Evolutionary conservation across 1,284 basidiomycete species (phyloP), one percentile per base, ranked within the genome.

Genomic region (Puccinia polysora): DNA sequence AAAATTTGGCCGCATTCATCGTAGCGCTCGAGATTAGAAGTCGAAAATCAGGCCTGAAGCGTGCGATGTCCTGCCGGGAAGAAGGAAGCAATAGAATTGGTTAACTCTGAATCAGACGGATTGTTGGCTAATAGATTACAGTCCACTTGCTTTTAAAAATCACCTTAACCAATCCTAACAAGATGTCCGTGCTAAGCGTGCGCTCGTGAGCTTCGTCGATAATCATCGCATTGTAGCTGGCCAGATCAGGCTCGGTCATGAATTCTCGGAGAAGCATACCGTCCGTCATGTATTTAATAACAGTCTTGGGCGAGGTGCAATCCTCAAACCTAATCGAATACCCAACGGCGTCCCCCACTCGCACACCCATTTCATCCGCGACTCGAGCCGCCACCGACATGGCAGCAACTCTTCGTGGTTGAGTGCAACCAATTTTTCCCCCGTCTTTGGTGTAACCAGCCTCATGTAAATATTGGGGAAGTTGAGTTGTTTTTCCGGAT

Each of bases 311-410:
- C 81, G 91, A 95, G 10, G 96, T 98, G 81, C 93, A 96, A 80
- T 99, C 95, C 81, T 98, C 96, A 82, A 99, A 99, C 40, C 96
- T 91, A 77, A 99, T 98, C 36, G 91, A 93, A 81, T 98, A 99
- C 15, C 96, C 96, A 74, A 97, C 95, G 81, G 97, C 94, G 76
- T 94, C 89, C 2, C 96, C 96, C 25, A 99, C 87, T 78, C 96
- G 89, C 4, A 88, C 89, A 4, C 94, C 96, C 88, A 98, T 92
- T 81, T 99, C 96, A 75, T 98, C 96, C 0, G 95, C 95, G 2
- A 99, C 96, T 82, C 96, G 93, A 4, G 93, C 92, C 1, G 96
- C 96, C 60, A 99, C 96, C 55, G 91, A 95, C 96, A 98, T 98
- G 36, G 96, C 96, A 2, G 96, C 96, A 14, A 99, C 96, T 75